A percentile compares a stretch with the other conserved stretches of the same genome.
These are phyloP conservation scores for Candida albicans DNA, from an alignment of 1,139 yeast species.

Conservation along the genomic window DNA sequence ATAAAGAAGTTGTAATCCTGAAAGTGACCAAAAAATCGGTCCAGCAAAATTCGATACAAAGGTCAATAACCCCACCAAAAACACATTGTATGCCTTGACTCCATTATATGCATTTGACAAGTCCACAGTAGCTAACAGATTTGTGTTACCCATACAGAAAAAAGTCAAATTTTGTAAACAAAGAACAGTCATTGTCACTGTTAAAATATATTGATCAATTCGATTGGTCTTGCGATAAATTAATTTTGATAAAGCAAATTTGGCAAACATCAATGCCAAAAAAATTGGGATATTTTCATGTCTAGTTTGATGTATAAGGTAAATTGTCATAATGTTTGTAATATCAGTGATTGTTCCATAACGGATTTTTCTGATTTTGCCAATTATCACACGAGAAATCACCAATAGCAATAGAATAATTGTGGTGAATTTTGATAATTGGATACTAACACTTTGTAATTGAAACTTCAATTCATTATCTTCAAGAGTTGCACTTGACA, in stretches of 20 bases:
- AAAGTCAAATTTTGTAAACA: slow-evolving; percentile 72
- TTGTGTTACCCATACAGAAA: slow-evolving; percentile 88
- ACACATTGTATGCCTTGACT: slow-evolving; percentile 62
- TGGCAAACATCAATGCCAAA: slow-evolving; percentile 46
- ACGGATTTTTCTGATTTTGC: slow-evolving; percentile 24
- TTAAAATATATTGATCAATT: slow-evolving; percentile 24
- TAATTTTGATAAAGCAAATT: slow-evolving; percentile 22
- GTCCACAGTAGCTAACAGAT: slow-evolving; percentile 88
- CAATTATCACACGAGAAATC: slow-evolving; percentile 26
- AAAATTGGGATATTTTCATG: slow-evolving; percentile 71
- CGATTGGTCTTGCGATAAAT: slow-evolving; percentile 6
- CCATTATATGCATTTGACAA: slow-evolving; percentile 93
- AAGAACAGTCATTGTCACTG: slow-evolving; percentile 24
- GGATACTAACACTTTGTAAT: slow-evolving; percentile 27
- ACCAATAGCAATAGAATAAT: slow-evolving; percentile 21
- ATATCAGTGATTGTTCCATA: slow-evolving; percentile 41
- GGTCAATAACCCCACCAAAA: slow-evolving; percentile 76
- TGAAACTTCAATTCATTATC: slow-evolving; percentile 22
- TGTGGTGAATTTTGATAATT: slow-evolving; percentile 30
- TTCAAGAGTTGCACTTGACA: slow-evolving; percentile 19
- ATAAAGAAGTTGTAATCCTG: slow-evolving; percentile 46
- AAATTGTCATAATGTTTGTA: slow-evolving; percentile 46
- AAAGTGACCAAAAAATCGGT: slow-evolving; percentile 80
- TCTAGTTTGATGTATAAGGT: slow-evolving; percentile 71
- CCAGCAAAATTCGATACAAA: slow-evolving; percentile 83